Percentiles rank a stretch among this genome's conserved stretches.
phyloP scores from a whole-genome alignment of 495 filamentous ascomycete genomes.

The Parathielavia appendiculata region DNA sequence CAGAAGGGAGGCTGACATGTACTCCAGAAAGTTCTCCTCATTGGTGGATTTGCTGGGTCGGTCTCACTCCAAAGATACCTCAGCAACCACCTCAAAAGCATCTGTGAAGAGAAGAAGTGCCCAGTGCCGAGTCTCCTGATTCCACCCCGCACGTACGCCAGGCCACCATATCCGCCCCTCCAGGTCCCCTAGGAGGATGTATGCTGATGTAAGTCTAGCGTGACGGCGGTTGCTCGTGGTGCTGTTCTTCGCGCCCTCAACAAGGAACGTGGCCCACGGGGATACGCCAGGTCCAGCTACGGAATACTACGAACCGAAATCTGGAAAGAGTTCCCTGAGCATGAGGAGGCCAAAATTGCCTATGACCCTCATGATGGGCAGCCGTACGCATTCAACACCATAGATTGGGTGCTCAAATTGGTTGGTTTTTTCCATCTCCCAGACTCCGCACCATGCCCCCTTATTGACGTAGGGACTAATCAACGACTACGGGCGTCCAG shows the following conservation, averaged over 20 bases:
- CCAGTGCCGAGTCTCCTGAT: slow-evolving; percentile 8
- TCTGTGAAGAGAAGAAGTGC: background rate
- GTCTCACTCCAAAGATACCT: slow-evolving; percentile 23
- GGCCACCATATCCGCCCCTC: background rate
- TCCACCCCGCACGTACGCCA: slow-evolving; percentile 7
- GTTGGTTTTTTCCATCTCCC: slow-evolving; percentile 10
- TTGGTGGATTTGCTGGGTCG: slow-evolving; percentile 31
- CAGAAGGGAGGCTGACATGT: background rate
- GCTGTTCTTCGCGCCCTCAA: slow-evolving; percentile 28
- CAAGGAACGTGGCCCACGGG: slow-evolving; percentile 23
- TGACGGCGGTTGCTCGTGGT: slow-evolving; percentile 28
- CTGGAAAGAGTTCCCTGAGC: slow-evolving; percentile 17
- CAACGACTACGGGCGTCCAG: background rate
- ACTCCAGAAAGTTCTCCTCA: slow-evolving; percentile 29
- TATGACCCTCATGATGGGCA: slow-evolving; percentile 10
- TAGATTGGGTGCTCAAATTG: slow-evolving; percentile 20
- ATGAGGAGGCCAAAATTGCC: slow-evolving; percentile 14
- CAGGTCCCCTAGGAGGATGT: background rate
- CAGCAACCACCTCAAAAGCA: slow-evolving; percentile 2
- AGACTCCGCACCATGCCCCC: background rate
- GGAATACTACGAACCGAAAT: slow-evolving; percentile 26
- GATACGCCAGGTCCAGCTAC: slow-evolving; percentile 27
- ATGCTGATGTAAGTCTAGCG: slow-evolving; percentile 15
- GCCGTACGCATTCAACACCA: slow-evolving; percentile 17
- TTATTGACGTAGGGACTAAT: background rate